Base-by-base conservation (phyloP, 2,329 filamentous ascomycete species). In the Capronia epimyces region DNA sequence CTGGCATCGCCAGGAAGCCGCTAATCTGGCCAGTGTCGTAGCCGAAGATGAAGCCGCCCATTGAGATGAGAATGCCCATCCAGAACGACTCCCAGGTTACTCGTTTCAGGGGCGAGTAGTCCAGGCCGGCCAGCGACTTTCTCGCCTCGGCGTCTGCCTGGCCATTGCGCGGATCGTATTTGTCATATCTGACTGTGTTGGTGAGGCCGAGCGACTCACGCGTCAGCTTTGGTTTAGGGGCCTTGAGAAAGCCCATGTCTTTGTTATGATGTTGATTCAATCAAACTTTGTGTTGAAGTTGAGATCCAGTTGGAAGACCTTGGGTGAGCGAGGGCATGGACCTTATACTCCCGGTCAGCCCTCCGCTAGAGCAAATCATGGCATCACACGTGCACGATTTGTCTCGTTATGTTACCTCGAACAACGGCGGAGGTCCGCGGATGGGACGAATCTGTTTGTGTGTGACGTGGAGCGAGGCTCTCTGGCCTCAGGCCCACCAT, bases 11-110 rank as follows among this genome's bases (percentile, higher is more conserved):
- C 10, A 73, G 58, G 57, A 51, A 74, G 69, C 70, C 70, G 0
- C 67, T 70, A 34, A 73, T 73, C 50, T 73, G 70, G 55, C 70
- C 68, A 3, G 71, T 71, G 46, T 72, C 67, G 40, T 70, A 71
- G 5, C 69, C 68, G 41, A 70, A 71, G 5, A 50, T 64, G 44
- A 72, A 68, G 1, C 71, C 71, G n/a, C 70, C 70, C 68, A 73
- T 72, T 1, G 70, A 73, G 22, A 72, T 66, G n/a, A 72, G 66
- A 13, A 71, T 58, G n/a, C 67, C 69, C 69, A 74, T 70, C 43
- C 65, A 48, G 27, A 69, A 60, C 9, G 70, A 66, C 15, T 66
- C 64, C 49, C 65, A 50, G 12, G 70, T 73, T 22, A 73, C 47
- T 44, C 61, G 50, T 16, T 43, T 52, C 13, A 62, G 44, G 8